phyloP scores from a whole-genome alignment of 768 basidiomycete genomes.

The Clavulina sp. region DNA sequence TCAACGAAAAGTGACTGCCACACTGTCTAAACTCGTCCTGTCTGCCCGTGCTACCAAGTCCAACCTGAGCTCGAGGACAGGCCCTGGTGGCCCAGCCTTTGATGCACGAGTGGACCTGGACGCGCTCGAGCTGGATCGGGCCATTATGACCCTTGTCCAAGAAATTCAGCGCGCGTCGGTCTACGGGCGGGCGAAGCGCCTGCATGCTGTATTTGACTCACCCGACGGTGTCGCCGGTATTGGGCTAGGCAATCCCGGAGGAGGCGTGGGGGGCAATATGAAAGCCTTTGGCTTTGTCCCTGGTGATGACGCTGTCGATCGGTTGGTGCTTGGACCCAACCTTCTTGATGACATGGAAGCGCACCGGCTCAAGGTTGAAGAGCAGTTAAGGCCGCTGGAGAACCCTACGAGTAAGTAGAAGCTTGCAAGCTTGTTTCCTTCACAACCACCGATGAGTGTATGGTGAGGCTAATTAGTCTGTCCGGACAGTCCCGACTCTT shows the following conservation, averaged over 20 bases:
- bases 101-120: slow-evolving; percentile 16
- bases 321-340: background rate
- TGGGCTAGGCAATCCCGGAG: slow-evolving; percentile 65
- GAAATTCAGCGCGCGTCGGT: slow-evolving; percentile 30
- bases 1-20: slow-evolving; percentile 75
- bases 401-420: background rate
- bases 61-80: slow-evolving; percentile 14
- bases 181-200: slow-evolving; percentile 33
- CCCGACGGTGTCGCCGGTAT: slow-evolving; percentile 21
- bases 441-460: background rate
- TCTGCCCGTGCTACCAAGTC: slow-evolving; percentile 61
- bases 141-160: slow-evolving; percentile 15
- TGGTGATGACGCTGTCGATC: slow-evolving; percentile 1
- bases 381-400: background rate
- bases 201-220: slow-evolving; percentile 16
- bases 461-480: background rate
- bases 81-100: slow-evolving; percentile 14
- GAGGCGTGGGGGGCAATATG: slow-evolving; percentile 60
- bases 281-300: slow-evolving; percentile 69
- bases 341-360: background rate
- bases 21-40: slow-evolving; percentile 74
- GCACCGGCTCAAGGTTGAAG: background rate
- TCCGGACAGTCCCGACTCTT: background rate
- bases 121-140: slow-evolving; percentile 16
- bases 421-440: background rate